phyloP scores from a whole-genome alignment of 495 filamentous ascomycete species.

The Penicillium ochrochloron region DNA sequence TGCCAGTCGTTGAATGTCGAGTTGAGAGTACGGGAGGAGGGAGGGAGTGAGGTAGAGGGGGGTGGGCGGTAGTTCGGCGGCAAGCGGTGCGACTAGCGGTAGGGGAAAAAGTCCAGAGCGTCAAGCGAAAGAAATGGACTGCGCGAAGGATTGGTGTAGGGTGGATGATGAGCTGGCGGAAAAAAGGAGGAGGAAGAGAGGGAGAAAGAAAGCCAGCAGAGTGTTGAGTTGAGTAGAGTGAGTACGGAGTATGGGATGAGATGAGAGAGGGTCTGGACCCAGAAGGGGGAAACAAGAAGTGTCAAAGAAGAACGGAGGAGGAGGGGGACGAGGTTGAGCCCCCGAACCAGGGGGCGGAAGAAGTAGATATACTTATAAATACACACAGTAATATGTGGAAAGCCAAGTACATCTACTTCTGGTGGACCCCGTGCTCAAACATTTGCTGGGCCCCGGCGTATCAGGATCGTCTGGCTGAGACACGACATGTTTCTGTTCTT shows the following conservation, averaged over 20 bases:
- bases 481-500: slow-evolving; percentile 43
- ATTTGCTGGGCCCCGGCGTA: slow-evolving; percentile 19
- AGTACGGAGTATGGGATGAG: not conserved
- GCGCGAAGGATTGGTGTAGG: slow-evolving; percentile 17
- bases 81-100: slow-evolving; percentile 34
- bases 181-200: slow-evolving; percentile 7
- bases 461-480: slow-evolving; percentile 42
- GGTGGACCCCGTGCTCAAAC: slow-evolving; percentile 24
- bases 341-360: slow-evolving; percentile 18
- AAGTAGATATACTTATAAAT: slow-evolving; percentile 9
- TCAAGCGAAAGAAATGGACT: slow-evolving; percentile 40
- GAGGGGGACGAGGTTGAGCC: slow-evolving; percentile 7
- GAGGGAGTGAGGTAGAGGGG: slow-evolving; percentile 9
- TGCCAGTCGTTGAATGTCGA: slow-evolving; percentile 2
- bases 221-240: not conserved
- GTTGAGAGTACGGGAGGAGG: slow-evolving; percentile 7
- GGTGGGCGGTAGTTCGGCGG: slow-evolving; percentile 37
- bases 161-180: not conserved
- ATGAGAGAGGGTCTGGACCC: slow-evolving; percentile 21
- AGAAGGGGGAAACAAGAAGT: slow-evolving; percentile 17
- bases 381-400: not conserved
- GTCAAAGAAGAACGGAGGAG: slow-evolving; percentile 12
- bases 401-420: not conserved
- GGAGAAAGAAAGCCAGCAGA: not conserved
- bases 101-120: slow-evolving; percentile 29